phyloP scores from a whole-genome alignment of 352 stramenopile species.

The Globisporangium spiculum region DNA sequence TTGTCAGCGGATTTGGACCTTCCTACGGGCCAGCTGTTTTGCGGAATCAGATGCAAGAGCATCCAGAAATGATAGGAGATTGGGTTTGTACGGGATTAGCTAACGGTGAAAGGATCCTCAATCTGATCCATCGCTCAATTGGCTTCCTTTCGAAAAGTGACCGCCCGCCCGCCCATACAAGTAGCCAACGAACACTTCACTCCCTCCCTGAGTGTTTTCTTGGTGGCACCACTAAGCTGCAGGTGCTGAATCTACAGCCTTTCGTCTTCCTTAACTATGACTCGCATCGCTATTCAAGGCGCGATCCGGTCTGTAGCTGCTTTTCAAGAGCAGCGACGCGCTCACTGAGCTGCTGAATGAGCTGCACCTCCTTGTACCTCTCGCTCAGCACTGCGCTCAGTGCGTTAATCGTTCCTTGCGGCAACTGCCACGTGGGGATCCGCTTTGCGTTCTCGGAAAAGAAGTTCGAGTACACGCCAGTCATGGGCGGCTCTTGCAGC shows the following conservation, averaged over 20 bases:
- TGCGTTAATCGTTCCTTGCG: slow-evolving; percentile 44
- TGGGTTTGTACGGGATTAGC: neutral
- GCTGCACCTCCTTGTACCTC: slow-evolving; percentile 40
- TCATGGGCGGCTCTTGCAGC: slow-evolving; percentile 34
- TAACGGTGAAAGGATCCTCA: neutral
- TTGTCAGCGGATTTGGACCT: neutral
- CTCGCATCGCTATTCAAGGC: neutral
- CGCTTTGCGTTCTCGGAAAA: slow-evolving; percentile 60
- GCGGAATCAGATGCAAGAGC: slow-evolving; percentile 5
- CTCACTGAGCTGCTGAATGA: slow-evolving; percentile 42
- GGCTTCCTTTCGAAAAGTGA: neutral
- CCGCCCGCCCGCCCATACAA: neutral
- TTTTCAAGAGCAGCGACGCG: slow-evolving; percentile 36
- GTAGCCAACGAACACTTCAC: neutral
- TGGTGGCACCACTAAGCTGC: neutral
- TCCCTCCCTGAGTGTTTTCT: neutral
- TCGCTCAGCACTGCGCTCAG: slow-evolving; percentile 39
- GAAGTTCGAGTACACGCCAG: slow-evolving; percentile 28
- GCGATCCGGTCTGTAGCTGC: slow-evolving; percentile 10
- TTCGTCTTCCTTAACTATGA: neutral
- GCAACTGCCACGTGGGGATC: slow-evolving; percentile 66
- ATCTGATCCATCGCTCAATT: neutral
- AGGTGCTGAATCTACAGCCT: neutral
- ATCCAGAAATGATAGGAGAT: neutral
- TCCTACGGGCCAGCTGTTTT: neutral